These are phyloP conservation scores for Penicillium flavigenum DNA, from an alignment of 495 filamentous ascomycete species.

Conservation along the genomic window DNA sequence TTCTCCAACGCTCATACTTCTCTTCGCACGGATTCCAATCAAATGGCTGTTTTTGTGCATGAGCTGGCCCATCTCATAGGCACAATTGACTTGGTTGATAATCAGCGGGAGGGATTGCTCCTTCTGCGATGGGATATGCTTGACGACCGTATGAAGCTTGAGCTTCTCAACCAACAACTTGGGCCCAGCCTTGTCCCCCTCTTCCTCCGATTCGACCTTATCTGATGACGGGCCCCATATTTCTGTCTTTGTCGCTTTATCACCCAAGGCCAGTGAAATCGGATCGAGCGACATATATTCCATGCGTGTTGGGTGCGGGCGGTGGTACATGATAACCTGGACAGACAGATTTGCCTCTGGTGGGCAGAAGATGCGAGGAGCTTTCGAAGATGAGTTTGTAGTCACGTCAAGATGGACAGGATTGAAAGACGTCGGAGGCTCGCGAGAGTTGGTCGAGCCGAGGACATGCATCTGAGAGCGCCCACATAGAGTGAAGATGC, in stretches of 20 bases:
- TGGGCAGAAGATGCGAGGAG: slow-evolving; percentile 73
- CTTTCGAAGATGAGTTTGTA: slow-evolving; percentile 53
- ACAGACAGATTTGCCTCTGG: slow-evolving; percentile 59
- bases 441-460: slow-evolving; percentile 67
- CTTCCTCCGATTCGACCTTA: slow-evolving; percentile 48
- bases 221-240: slow-evolving; percentile 28
- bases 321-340: slow-evolving; percentile 85
- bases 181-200: slow-evolving; percentile 62
- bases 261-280: slow-evolving; percentile 82
- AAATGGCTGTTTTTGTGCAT: slow-evolving; percentile 84
- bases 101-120: slow-evolving; percentile 78
- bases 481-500: slow-evolving; percentile 82
- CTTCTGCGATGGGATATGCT: slow-evolving; percentile 73
- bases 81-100: slow-evolving; percentile 94
- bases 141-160: slow-evolving; percentile 79
- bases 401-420: slow-evolving; percentile 69
- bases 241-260: slow-evolving; percentile 54
- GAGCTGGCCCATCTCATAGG: slow-evolving; percentile 79
- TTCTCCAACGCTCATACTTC: slow-evolving; percentile 89
- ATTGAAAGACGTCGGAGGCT: slow-evolving; percentile 54
- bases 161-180: slow-evolving; percentile 79
- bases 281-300: slow-evolving; percentile 92
- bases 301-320: slow-evolving; percentile 84
- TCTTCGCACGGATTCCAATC: slow-evolving; percentile 74
- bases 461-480: slow-evolving; percentile 81